A percentile compares a stretch with the other conserved stretches of the same genome.
These are phyloP conservation scores for Neurospora discreta DNA, from an alignment of 495 filamentous ascomycete genomes.

Conservation along the genomic window DNA sequence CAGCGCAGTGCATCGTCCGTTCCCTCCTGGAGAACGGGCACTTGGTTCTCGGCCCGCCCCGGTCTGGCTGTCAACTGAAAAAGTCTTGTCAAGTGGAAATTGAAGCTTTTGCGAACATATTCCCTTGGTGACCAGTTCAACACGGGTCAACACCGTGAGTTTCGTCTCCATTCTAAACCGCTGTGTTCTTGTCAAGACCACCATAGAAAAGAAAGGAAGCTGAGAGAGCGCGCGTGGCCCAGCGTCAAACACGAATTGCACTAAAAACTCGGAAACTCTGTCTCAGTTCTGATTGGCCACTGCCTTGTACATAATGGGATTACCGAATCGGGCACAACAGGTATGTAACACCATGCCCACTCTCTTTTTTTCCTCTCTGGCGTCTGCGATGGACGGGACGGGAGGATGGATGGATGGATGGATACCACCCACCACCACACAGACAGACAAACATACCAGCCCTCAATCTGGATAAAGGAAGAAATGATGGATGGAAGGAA, in stretches of 20 bases:
- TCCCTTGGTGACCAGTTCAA: no score
- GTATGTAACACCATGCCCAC: background rate
- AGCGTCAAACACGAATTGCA: background rate
- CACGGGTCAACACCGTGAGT: background rate
- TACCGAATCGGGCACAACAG: conserved; percentile 1
- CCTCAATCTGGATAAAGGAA: no score
- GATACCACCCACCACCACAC: no score
- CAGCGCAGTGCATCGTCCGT: background rate
- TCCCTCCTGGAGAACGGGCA: background rate
- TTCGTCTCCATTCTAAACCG: no score
- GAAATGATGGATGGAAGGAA: no score
- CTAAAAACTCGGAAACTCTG: background rate
- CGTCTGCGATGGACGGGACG: background rate
- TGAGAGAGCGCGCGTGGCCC: background rate
- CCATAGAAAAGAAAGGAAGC: no score
- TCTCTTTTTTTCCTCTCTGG: background rate
- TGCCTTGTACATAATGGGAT: background rate
- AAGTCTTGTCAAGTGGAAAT: no score
- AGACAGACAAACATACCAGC: no score
- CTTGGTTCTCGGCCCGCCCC: background rate
- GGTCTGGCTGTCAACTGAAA: background rate
- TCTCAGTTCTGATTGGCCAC: conserved; percentile 3
- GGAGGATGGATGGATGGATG: no score
- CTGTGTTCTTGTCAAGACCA: no score
- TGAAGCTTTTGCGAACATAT: no score